Conservation (phyloP, 2,329 filamentous ascomycete genomes). For the Hypocrella siamensis region DNA sequence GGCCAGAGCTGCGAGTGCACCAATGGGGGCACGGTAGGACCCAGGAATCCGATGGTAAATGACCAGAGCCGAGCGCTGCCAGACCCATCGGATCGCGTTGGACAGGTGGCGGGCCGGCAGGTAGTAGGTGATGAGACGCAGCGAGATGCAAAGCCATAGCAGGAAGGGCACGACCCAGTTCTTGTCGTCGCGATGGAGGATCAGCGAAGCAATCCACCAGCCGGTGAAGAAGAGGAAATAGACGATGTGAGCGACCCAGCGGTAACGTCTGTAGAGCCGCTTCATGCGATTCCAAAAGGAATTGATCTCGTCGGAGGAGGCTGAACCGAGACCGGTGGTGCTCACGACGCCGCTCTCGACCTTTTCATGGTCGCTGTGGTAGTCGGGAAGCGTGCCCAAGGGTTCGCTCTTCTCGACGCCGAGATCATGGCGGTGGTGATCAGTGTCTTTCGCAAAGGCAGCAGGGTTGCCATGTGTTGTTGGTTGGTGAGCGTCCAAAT, state of each 20-base stretch:
- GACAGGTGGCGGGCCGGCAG: conserved; percentile 52
- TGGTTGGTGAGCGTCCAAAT: conserved; percentile 27
- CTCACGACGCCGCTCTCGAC: conserved; percentile 15
- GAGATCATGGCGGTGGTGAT: conserved; percentile 13
- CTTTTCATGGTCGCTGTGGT: conserved; percentile 25
- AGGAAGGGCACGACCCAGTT: conserved; percentile 80
- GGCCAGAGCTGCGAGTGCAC: conserved; percentile 46
- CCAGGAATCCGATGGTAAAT: conserved; percentile 48
- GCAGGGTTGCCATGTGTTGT: too few species aligned
- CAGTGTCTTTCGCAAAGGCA: too few species aligned
- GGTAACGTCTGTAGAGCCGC: conserved; percentile 27
- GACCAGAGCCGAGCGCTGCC: conserved; percentile 47
- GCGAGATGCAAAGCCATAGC: conserved; percentile 57
- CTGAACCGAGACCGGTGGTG: conserved; percentile 12
- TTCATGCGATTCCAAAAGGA: conserved; percentile 10
- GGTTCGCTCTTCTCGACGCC: conserved; percentile 10
- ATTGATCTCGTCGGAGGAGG: conserved; percentile 5
- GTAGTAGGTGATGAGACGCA: conserved; percentile 62
- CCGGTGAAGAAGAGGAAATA: conserved; percentile 29
- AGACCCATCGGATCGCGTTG: conserved; percentile 49
- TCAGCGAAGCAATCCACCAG: conserved; percentile 65
- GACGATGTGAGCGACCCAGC: conserved; percentile 29
- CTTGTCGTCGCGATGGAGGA: conserved; percentile 54
- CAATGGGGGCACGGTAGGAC: conserved; percentile 46
- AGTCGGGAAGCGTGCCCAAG: conserved; percentile 17